Evolutionary conservation across 2,329 filamentous ascomycete species (phyloP), one percentile per base, ranked within the genome.

Genomic region (Neofusicoccum kwambonambiense): DNA sequence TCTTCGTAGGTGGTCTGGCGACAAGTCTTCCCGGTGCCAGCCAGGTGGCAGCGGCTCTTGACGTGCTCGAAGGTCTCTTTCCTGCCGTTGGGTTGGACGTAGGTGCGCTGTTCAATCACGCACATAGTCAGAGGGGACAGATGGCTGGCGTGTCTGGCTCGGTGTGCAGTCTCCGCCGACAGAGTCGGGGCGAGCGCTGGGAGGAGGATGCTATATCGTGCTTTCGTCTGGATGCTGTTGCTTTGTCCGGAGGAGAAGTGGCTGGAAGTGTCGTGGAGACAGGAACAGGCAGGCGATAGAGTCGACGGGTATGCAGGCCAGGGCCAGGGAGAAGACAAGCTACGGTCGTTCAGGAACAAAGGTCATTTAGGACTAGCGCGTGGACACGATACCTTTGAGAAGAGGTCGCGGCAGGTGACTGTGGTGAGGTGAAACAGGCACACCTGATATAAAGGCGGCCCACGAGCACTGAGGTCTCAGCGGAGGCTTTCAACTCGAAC

Each of bases 331-430:
- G 35, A 19, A 34, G 54, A 45, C 54, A 44, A 58, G 54, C 56
- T 37, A 37, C 41, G 44, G 56, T 27, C 37, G 56, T 4, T 60
- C 56, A 60, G 56, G 56, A 62, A 62, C 56, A 60, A 47, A 47
- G 56, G 61, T 63, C 61, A 54, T 44, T 41, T 51, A 56, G 61
- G 61, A 9, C 13, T 63, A 63, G 61, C 61, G 61, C 61, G 61
- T 63, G 61, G 27, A 47, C 49, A n/a, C 19, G 8, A 54, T 37
- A 27, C 22, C 27, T 37, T 39, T 37, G 56, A 27, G 11, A 42
- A 41, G 39, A n/a, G 35, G 37, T 35, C 15, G 19, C 15, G 44
- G 61, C 61, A 63, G 61, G 50, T 63, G 61, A 63, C 61, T 54
- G 7, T 45, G 56, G 3, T 5, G 22, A 22, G 54, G 47, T 45